phyloP scores from a whole-genome alignment of 805 yeast species.

The Candida verbasci region DNA sequence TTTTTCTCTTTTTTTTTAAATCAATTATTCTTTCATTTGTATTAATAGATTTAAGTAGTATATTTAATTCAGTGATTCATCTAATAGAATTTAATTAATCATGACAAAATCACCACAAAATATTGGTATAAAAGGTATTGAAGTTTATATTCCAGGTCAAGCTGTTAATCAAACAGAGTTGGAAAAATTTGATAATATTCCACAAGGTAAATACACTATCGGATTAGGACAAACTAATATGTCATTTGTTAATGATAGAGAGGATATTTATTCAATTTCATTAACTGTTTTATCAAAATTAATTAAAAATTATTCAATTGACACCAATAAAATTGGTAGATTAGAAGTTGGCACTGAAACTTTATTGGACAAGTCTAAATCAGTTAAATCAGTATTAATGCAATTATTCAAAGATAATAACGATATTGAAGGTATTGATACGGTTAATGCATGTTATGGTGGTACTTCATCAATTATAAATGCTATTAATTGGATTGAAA shows the following conservation, averaged over 20 bases:
- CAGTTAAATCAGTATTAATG: constrained; percentile 93
- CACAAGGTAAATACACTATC: constrained; percentile 95
- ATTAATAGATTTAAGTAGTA: no score
- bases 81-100: constrained; percentile 3
- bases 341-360: constrained; percentile 99
- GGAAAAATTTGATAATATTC: constrained; percentile 78
- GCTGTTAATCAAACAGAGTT: constrained; percentile 82
- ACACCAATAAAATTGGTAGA: constrained; percentile 79
- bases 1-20: not conserved
- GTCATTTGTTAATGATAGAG: constrained; percentile 96
- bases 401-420: constrained; percentile 85
- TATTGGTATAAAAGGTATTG: constrained; percentile 96
- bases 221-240: constrained; percentile 98
- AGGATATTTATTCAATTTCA: constrained; percentile 92
- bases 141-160: constrained; percentile 74
- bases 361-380: constrained; percentile 91
- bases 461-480: constrained; percentile 95
- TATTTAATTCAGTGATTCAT: no score
- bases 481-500: constrained; percentile 93
- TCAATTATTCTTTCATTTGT: not conserved
- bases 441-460: constrained; percentile 96
- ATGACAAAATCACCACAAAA: constrained; percentile 40
- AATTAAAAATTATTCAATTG: constrained; percentile 76
- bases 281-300: constrained; percentile 80
- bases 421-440: constrained; percentile 95